phyloP scores from a whole-genome alignment of 1,284 basidiomycete species.

The Malassezia pachydermatis region DNA sequence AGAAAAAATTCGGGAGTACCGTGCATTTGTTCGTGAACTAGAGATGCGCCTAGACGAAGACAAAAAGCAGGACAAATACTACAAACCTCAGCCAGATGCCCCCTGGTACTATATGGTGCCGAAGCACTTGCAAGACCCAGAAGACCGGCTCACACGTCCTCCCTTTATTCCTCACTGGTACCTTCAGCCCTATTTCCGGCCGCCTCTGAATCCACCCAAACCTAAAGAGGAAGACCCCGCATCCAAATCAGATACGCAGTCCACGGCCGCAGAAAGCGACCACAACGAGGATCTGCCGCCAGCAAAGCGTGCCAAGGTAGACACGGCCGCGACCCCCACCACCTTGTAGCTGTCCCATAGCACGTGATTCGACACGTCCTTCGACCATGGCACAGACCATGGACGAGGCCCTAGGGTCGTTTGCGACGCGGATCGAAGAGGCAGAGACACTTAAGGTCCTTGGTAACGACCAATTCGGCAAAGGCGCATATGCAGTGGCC shows the following conservation, averaged over 20 bases:
- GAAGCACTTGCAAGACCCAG: conserved; percentile 48
- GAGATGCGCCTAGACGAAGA: conserved; percentile 55
- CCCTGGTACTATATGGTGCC: conserved; percentile 20
- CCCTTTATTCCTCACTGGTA: conserved; percentile 68
- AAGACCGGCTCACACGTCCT: conserved; percentile 43
- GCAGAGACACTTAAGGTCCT: conserved; percentile 6
- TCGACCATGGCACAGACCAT: not conserved
- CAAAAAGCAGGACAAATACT: conserved; percentile 12
- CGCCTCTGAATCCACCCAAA: conserved; percentile 39
- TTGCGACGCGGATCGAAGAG: conserved; percentile 3
- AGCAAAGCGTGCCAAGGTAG: conserved; percentile 3
- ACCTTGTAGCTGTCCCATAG: too few relatives aligned
- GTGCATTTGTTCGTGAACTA: conserved; percentile 59
- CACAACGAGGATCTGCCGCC: not conserved
- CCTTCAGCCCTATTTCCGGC: conserved; percentile 72
- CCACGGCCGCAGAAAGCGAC: not conserved
- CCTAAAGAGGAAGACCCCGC: not conserved
- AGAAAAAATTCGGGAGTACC: conserved; percentile 55
- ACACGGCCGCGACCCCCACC: too few relatives aligned
- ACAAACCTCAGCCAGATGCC: conserved; percentile 16
- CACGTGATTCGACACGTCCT: not conserved
- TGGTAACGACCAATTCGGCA: conserved; percentile 8
- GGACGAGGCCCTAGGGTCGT: not conserved
- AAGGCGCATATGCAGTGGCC: conserved; percentile 4
- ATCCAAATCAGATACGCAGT: not conserved